phyloP scores from a whole-genome alignment of 2,329 filamentous ascomycete genomes.

The Nemania bipapillata region DNA sequence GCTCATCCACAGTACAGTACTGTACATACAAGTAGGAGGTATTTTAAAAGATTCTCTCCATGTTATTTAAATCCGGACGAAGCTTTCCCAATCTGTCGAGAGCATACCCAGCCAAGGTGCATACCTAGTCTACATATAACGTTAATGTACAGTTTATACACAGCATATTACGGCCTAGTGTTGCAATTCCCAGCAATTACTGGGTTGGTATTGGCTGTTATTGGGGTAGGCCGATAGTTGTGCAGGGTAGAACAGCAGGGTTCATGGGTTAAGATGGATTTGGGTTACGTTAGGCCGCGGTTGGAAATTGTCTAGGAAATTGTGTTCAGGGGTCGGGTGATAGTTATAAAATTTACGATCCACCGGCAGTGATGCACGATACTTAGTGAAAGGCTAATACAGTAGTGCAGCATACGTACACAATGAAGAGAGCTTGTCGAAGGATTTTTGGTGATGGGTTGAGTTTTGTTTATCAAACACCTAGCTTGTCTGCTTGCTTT shows the following conservation, averaged over 20 bases:
- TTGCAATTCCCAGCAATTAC: constrained; percentile 1
- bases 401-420: background rate
- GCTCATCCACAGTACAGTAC: too few species aligned
- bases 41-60: constrained; percentile 3
- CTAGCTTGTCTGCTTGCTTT: too few species aligned
- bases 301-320: constrained; percentile 33
- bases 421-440: too few species aligned
- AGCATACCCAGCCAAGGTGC: background rate
- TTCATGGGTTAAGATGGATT: constrained; percentile 32
- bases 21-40: background rate
- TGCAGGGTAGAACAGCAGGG: constrained; percentile 29
- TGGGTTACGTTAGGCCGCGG: constrained; percentile 31
- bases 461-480: too few species aligned
- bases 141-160: constrained; percentile 19
- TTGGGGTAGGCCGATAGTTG: constrained; percentile 17
- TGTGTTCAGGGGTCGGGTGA: constrained; percentile 34
- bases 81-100: constrained; percentile 5
- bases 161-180: constrained; percentile 6
- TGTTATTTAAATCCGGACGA: constrained; percentile 16
- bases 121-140: background rate
- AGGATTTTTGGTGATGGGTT: too few species aligned
- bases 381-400: background rate
- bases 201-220: constrained; percentile 16
- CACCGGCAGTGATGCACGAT: constrained; percentile 23
- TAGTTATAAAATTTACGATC: constrained; percentile 26